phyloP scores from a whole-genome alignment of 768 basidiomycete genomes.

The Kockovaella imperatae region DNA sequence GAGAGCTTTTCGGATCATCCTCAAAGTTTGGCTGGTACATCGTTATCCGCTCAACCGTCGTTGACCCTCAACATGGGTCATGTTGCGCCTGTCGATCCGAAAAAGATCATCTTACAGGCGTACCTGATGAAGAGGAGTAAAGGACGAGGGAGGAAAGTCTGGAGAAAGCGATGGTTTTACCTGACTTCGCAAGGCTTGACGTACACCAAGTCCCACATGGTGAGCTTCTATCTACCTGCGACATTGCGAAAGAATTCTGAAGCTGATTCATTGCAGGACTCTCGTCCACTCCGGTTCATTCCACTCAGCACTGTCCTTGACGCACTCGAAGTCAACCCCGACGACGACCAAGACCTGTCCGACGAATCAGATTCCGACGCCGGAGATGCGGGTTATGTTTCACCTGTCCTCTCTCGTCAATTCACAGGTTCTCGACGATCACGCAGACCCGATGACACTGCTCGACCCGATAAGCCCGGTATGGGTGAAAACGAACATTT shows the following conservation, averaged over 20 bases:
- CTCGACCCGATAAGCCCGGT: neutral
- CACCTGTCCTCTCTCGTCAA: neutral
- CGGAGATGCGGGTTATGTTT: neutral
- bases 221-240: constrained; percentile 46
- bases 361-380: constrained; percentile 40
- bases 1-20: constrained; percentile 20
- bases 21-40: constrained; percentile 7
- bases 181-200: constrained; percentile 78
- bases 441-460: neutral
- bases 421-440: constrained; percentile 4
- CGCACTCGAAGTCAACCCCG: constrained; percentile 71
- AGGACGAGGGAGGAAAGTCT: constrained; percentile 81
- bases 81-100: constrained; percentile 51
- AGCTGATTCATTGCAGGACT: constrained; percentile 56
- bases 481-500: constrained; percentile 50
- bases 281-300: constrained; percentile 78
- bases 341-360: constrained; percentile 5
- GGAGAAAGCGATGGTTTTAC: constrained; percentile 96
- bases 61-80: neutral
- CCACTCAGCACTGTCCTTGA: constrained; percentile 78
- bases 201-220: constrained; percentile 93
- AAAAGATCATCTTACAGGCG: constrained; percentile 76
- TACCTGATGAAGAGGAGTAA: constrained; percentile 82
- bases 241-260: neutral
- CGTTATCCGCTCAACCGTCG: neutral